Evolutionary conservation across 805 yeast species (phyloP).

Genomic region (Schwanniomyces yamadae): DNA sequence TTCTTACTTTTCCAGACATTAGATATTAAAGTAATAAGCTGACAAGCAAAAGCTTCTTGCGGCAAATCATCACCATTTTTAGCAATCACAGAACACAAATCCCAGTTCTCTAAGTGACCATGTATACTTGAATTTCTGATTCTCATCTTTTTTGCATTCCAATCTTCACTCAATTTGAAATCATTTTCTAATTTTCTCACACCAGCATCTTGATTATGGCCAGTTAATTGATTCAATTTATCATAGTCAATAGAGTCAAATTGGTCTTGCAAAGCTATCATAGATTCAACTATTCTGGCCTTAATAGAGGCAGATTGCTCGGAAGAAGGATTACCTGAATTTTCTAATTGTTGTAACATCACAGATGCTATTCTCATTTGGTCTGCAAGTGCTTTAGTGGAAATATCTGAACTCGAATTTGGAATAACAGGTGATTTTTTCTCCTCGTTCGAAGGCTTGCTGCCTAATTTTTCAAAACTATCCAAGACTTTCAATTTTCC

Average conservation of each 20-base stretch:
- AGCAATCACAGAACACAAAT: slow-evolving; percentile 89
- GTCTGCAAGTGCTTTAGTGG: slow-evolving; percentile 61
- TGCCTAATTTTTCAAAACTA: slow-evolving; percentile 1
- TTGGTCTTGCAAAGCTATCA: slow-evolving; percentile 38
- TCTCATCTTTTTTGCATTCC: slow-evolving; percentile 79
- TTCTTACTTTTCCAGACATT: slow-evolving; percentile 73
- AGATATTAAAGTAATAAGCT: slow-evolving; percentile 82
- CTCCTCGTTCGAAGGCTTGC: background rate
- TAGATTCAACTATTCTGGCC: slow-evolving; percentile 29
- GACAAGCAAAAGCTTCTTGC: slow-evolving; percentile 98
- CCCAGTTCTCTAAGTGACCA: slow-evolving; percentile 93
- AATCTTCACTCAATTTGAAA: slow-evolving; percentile 90
- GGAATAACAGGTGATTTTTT: slow-evolving; percentile 3
- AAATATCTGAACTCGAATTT: slow-evolving; percentile 16
- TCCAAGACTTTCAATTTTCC: slow-evolving; percentile 7
- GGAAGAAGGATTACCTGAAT: slow-evolving; percentile 57
- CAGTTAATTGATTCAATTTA: slow-evolving; percentile 48
- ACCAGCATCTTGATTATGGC: slow-evolving; percentile 56
- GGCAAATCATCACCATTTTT: slow-evolving; percentile 95
- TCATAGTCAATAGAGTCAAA: slow-evolving; percentile 39
- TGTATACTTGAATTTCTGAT: slow-evolving; percentile 74
- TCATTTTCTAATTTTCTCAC: slow-evolving; percentile 91
- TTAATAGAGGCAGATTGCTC: slow-evolving; percentile 34
- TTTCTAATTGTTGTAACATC: slow-evolving; percentile 87
- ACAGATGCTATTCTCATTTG: slow-evolving; percentile 97